A percentile compares a stretch with the other conserved stretches of the same genome.
Evolutionary conservation across 148 eudicot genomes (phyloP).

Genomic region (Linanthus parryae): DNA sequence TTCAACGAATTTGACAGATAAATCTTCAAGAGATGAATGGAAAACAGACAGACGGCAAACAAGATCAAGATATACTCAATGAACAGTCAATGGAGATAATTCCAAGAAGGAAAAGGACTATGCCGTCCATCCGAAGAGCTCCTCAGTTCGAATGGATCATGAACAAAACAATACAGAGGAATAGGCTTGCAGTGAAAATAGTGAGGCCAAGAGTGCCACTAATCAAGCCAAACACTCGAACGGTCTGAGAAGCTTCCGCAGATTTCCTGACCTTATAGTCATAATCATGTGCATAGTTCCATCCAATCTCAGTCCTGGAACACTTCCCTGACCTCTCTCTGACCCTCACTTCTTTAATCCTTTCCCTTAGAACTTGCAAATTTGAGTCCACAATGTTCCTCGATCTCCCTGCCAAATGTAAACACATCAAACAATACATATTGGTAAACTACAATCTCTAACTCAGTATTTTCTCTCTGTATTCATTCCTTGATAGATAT

Average conservation of each 20-base stretch:
- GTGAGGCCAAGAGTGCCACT: slow-evolving; percentile 30
- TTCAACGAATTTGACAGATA: too few relatives aligned
- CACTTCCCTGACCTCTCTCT: slow-evolving; percentile 30
- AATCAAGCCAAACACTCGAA: slow-evolving; percentile 17
- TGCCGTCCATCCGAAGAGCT: too few relatives aligned
- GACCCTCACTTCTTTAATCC: slow-evolving; percentile 24
- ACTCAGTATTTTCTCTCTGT: too few relatives aligned
- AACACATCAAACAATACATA: background rate
- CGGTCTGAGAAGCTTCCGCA: background rate
- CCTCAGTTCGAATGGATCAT: slow-evolving; percentile 14
- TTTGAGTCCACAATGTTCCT: slow-evolving; percentile 25
- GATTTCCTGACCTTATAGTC: background rate
- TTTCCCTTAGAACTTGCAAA: slow-evolving; percentile 18
- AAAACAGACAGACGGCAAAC: too few relatives aligned
- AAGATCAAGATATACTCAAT: too few relatives aligned
- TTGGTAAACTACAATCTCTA: too few relatives aligned
- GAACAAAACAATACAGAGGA: slow-evolving; percentile 22
- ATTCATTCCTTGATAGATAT: background rate
- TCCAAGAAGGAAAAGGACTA: too few relatives aligned
- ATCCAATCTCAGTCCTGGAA: slow-evolving; percentile 19
- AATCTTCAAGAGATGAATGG: too few relatives aligned
- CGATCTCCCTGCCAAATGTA: slow-evolving; percentile 20
- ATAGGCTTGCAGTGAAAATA: slow-evolving; percentile 16
- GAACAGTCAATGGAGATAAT: too few relatives aligned
- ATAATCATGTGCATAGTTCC: slow-evolving; percentile 21